Percentiles rank a stretch among this genome's conserved stretches.
Evolutionary conservation across 768 basidiomycete species (phyloP).

Genomic region (Nevesoporus exiguus): DNA sequence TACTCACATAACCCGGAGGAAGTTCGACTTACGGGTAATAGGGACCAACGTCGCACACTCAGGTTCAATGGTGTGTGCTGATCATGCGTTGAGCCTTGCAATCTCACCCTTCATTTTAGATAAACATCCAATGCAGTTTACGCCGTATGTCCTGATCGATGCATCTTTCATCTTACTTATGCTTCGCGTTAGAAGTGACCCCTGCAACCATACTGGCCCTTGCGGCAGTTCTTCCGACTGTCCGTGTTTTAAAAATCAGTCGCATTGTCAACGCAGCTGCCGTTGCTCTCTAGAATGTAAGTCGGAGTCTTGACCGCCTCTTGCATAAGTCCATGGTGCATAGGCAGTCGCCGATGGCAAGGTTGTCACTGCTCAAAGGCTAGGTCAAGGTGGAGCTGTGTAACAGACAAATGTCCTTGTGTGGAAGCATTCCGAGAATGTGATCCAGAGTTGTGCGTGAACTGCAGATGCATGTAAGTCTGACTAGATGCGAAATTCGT

Average conservation of each 20-base stretch:
- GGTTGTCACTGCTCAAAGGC: constrained; percentile 51
- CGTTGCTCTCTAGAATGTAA: constrained; percentile 50
- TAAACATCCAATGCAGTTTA: constrained; percentile 12
- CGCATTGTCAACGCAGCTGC: constrained; percentile 57
- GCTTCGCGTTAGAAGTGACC: constrained; percentile 36
- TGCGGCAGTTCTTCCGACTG: constrained; percentile 46
- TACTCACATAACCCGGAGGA: not conserved
- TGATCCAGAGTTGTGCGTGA: constrained; percentile 59
- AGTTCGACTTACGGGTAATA: not conserved
- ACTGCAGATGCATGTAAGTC: constrained; percentile 49
- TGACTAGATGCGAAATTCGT: not conserved
- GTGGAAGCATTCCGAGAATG: constrained; percentile 53
- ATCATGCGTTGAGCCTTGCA: not conserved
- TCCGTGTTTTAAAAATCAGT: constrained; percentile 45
- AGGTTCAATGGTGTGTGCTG: constrained; percentile 21
- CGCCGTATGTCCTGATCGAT: constrained; percentile 20
- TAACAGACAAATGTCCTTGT: constrained; percentile 52
- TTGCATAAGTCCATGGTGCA: not conserved
- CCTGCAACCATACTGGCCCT: constrained; percentile 56
- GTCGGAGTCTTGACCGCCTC: constrained; percentile 9
- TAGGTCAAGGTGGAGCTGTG: constrained; percentile 31
- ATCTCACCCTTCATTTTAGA: constrained; percentile 21
- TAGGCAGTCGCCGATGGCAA: constrained; percentile 52
- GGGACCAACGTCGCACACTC: constrained; percentile 4
- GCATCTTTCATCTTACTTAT: not conserved